These are phyloP conservation scores for Apiospora marii DNA, from an alignment of 2,329 filamentous ascomycete species.

Conservation along the genomic window DNA sequence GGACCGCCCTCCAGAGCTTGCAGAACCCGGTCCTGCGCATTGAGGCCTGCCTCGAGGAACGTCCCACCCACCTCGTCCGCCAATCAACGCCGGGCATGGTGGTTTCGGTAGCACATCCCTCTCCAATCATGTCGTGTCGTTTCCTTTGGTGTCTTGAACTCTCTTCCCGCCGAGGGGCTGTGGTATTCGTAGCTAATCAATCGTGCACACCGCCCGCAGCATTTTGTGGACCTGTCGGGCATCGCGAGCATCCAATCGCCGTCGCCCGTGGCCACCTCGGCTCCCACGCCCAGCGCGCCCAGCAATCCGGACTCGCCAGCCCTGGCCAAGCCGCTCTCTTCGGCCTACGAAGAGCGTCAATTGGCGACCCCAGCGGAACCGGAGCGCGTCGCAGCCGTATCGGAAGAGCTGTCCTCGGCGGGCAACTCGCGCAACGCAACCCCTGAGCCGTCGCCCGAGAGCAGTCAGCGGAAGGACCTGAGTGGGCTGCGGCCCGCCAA, in stretches of 20 bases:
- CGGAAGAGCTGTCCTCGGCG: neutral
- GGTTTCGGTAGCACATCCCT: constrained; percentile 30
- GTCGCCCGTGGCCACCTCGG: neutral
- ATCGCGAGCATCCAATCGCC: constrained; percentile 2
- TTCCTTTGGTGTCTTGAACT: neutral
- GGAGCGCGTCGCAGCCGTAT: neutral
- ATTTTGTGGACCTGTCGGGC: constrained; percentile 5
- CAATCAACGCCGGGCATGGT: constrained; percentile 26
- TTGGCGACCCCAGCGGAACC: neutral
- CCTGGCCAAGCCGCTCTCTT: neutral
- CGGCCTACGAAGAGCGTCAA: neutral
- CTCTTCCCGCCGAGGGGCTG: neutral
- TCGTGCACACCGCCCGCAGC: neutral
- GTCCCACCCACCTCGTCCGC: constrained; percentile 12
- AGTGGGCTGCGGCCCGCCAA: constrained; percentile 34
- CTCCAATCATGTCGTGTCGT: neutral
- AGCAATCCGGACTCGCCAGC: neutral
- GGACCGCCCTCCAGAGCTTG: constrained; percentile 29
- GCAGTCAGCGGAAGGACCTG: constrained; percentile 26
- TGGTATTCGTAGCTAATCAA: neutral
- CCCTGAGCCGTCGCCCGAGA: constrained; percentile 15
- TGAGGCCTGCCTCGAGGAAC: constrained; percentile 31
- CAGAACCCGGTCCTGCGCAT: constrained; percentile 30
- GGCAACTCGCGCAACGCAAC: neutral
- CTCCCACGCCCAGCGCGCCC: neutral